phyloP scores from a whole-genome alignment of 108 stramenopile genomes.

The Fistulifera solaris region DNA sequence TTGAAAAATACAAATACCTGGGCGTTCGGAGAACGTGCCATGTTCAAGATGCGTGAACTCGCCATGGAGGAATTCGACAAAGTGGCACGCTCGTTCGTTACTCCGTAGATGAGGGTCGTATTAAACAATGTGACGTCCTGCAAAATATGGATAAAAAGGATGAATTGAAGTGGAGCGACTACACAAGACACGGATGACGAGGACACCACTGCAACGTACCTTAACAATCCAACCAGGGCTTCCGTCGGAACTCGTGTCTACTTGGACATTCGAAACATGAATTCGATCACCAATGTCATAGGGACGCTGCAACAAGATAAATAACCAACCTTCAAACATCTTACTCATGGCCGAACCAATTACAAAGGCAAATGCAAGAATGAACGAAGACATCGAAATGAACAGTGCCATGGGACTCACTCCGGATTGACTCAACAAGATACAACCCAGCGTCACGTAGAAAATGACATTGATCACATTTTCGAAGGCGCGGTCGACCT shows the following conservation, averaged over 20 bases:
- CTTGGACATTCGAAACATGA: constrained; percentile 22
- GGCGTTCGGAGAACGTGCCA: constrained; percentile 55
- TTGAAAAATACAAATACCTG: constrained; percentile 33
- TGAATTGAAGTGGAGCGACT: constrained; percentile 51
- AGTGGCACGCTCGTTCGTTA: constrained; percentile 62
- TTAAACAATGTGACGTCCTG: constrained; percentile 37
- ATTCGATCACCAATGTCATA: constrained; percentile 74
- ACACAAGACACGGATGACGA: constrained; percentile 35
- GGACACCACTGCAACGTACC: constrained; percentile 9
- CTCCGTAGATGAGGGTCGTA: constrained; percentile 33
- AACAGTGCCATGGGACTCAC: constrained; percentile 32
- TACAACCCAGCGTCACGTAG: constrained; percentile 24
- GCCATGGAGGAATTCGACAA: constrained; percentile 58
- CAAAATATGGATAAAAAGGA: background rate
- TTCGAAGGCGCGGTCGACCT: constrained; percentile 40
- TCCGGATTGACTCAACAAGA: constrained; percentile 35
- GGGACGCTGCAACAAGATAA: constrained; percentile 48
- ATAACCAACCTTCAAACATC: constrained; percentile 44
- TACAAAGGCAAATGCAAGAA: constrained; percentile 30
- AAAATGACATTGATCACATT: constrained; percentile 46
- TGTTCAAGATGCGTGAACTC: constrained; percentile 54
- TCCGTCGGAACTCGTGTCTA: constrained; percentile 17
- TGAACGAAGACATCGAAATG: constrained; percentile 19
- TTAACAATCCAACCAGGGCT: constrained; percentile 60
- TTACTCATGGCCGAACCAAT: constrained; percentile 29